These are phyloP conservation scores for Echinosophora koreensis DNA, from an alignment of 306 rosid species.

Conservation along the genomic window DNA sequence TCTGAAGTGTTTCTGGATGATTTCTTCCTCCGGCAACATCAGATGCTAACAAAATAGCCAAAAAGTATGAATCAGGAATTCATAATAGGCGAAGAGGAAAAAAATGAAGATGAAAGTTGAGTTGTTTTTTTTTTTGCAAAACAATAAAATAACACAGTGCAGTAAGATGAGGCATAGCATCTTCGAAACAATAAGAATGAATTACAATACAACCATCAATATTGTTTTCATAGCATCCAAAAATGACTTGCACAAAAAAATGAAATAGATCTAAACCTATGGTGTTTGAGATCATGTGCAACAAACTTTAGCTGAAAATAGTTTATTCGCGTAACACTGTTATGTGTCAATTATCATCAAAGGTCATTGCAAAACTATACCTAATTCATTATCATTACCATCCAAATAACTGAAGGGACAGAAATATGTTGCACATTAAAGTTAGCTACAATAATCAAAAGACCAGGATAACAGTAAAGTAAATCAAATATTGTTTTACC, in stretches of 20 bases:
- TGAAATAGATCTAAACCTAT: not conserved
- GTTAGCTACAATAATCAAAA: constrained; percentile 20
- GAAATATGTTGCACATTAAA: not conserved
- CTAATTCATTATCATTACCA: constrained; percentile 19
- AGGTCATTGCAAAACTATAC: not conserved
- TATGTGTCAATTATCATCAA: constrained; percentile 5
- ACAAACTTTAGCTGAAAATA: constrained; percentile 29
- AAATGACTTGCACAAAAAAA: not conserved
- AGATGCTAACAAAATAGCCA: constrained; percentile 55
- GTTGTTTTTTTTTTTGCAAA: not conserved
- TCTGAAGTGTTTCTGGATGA: constrained; percentile 85
- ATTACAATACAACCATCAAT: not conserved
- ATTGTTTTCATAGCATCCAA: constrained; percentile 17
- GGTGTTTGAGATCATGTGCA: constrained; percentile 24
- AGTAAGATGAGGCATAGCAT: not conserved
- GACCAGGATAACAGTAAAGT: not conserved
- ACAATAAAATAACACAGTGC: not conserved
- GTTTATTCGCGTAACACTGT: not conserved
- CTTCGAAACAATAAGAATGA: constrained; percentile 31
- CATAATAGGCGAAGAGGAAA: not conserved
- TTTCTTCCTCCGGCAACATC: constrained; percentile 74
- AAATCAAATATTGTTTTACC: constrained; percentile 59
- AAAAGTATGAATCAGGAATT: constrained; percentile 4
- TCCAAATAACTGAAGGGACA: not conserved
- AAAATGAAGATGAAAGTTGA: not conserved